Conservation (phyloP, 805 yeast genomes). For the Candida fluviatilis region DNA sequence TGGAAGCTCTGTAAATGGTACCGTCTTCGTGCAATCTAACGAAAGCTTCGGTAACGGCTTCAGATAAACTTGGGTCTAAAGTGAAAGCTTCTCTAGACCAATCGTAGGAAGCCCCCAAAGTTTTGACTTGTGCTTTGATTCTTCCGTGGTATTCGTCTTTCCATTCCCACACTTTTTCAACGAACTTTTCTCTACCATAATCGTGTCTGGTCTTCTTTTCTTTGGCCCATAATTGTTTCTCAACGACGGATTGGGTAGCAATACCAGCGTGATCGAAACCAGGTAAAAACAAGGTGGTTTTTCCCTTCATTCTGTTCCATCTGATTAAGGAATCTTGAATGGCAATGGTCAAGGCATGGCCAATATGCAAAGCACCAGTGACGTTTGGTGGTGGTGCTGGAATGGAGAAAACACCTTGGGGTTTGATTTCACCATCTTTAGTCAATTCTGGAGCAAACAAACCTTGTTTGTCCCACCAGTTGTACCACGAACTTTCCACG, state of each 20-base stretch:
- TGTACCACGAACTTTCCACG: slow-evolving; percentile 96
- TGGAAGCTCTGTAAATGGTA: slow-evolving; percentile 85
- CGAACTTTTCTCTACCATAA: slow-evolving; percentile 85
- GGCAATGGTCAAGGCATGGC: slow-evolving; percentile 94
- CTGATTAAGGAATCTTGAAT: slow-evolving; percentile 92
- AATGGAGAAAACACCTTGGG: slow-evolving; percentile 81
- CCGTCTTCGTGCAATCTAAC: slow-evolving; percentile 92
- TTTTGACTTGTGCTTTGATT: slow-evolving; percentile 79
- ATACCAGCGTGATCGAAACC: slow-evolving; percentile 99
- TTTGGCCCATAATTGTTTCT: slow-evolving; percentile 87
- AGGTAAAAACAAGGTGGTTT: slow-evolving; percentile 87
- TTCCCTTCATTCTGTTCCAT: slow-evolving; percentile 95
- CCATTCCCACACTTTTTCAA: slow-evolving; percentile 96
- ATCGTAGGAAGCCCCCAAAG: slow-evolving; percentile 94
- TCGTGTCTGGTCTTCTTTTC: slow-evolving; percentile 92
- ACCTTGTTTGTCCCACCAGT: slow-evolving; percentile 92
- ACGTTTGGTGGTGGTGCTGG: slow-evolving; percentile 99
- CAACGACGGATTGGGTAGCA: slow-evolving; percentile 97
- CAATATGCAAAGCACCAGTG: slow-evolving; percentile 97
- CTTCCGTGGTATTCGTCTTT: slow-evolving; percentile 86
- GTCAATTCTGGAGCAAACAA: slow-evolving; percentile 84
- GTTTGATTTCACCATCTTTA: slow-evolving; percentile 67
- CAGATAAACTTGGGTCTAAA: slow-evolving; percentile 68
- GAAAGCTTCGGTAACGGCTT: slow-evolving; percentile 87
- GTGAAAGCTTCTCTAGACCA: slow-evolving; percentile 96